Percentiles rank a stretch among this genome's conserved stretches.
These are phyloP conservation scores for Phytophthora aleatoria DNA, from an alignment of 352 stramenopile genomes.

Conservation along the genomic window DNA sequence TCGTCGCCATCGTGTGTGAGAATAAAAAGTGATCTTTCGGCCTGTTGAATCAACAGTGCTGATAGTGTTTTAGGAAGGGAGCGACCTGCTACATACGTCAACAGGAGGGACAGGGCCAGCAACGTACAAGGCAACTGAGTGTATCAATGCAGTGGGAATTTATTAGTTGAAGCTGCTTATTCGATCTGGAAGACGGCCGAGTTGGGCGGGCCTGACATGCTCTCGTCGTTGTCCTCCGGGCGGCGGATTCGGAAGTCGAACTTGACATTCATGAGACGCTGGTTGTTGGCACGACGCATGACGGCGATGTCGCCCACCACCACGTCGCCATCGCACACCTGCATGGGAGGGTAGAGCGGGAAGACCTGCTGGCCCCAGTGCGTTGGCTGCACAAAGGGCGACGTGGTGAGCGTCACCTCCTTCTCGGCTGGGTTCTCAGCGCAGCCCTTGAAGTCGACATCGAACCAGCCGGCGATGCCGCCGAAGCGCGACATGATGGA, in stretches of 20 bases:
- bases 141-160: conserved; percentile 31
- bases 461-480: conserved; percentile 99
- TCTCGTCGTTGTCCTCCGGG: conserved; percentile 59
- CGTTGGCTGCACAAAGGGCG: conserved; percentile 88
- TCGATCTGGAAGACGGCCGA: conserved; percentile 86
- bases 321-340: conserved; percentile 84
- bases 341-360: conserved; percentile 77
- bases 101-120: too few species aligned
- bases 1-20: conserved; percentile 14
- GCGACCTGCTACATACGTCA: neutral
- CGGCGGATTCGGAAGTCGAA: conserved; percentile 79
- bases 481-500: conserved; percentile 89
- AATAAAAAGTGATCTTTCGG: conserved; percentile 27
- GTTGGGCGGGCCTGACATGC: conserved; percentile 47
- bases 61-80: conserved; percentile 8
- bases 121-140: conserved; percentile 1
- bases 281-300: conserved; percentile 81
- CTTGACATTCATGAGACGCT: conserved; percentile 90
- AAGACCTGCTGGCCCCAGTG: conserved; percentile 91
- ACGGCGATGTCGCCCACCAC: conserved; percentile 76
- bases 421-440: conserved; percentile 73
- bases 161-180: conserved; percentile 53
- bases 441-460: conserved; percentile 97
- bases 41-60: too few species aligned
- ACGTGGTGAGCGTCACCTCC: conserved; percentile 90